Evolutionary conservation across 495 filamentous ascomycete species (phyloP), one percentile per base, ranked within the genome.

Genomic region (Hypoxylon intermedium): DNA sequence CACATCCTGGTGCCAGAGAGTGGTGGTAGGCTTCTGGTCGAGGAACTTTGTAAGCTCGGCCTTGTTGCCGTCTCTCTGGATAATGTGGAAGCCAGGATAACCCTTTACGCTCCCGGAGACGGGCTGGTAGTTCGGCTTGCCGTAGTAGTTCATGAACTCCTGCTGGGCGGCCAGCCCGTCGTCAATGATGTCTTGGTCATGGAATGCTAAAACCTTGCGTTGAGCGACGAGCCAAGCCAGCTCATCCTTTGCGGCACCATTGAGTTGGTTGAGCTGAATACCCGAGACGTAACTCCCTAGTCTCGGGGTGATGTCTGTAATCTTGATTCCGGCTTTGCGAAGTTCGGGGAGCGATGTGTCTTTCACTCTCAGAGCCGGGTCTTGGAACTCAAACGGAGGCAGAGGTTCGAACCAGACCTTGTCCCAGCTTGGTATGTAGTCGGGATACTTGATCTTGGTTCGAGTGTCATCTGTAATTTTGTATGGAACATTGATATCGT

Each of bases 141-240:
- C 84, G 57, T 85, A 85, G 59, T 85, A 71, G 19, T 75, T 72
- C 76, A 82, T 81, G 56, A 85, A 87, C 2, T 73, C 70, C 33
- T 26, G 24, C 24, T 26, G 24, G 24, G 24, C 24, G 24, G 24
- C 3, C 24, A 7, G 24, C 3, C 24, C 24, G 24, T 26, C 24
- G 7, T 26, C 24, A 7, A 26, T 26, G 36, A 80, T 73, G 52
- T 77, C 63, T 55, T 81, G 78, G 54, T 78, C 69, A 9, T 69
- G 74, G 55, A 77, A 72, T 36, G 75, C 71, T 18, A 80, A 72
- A 26, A 79, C 71, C 36, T 75, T 75, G 21, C 77, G 69, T 28
- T 26, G 24, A 7, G 24, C 24, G 24, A 26, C 7, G 24, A 26
- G 24, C 24, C 24, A 26, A 26, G 24, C 24, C 4, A 26, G 24